Percentiles rank a stretch among this genome's conserved stretches.
Conservation (phyloP, 495 filamentous ascomycete genomes). For the Annulohypoxylon maeteangense region DNA sequence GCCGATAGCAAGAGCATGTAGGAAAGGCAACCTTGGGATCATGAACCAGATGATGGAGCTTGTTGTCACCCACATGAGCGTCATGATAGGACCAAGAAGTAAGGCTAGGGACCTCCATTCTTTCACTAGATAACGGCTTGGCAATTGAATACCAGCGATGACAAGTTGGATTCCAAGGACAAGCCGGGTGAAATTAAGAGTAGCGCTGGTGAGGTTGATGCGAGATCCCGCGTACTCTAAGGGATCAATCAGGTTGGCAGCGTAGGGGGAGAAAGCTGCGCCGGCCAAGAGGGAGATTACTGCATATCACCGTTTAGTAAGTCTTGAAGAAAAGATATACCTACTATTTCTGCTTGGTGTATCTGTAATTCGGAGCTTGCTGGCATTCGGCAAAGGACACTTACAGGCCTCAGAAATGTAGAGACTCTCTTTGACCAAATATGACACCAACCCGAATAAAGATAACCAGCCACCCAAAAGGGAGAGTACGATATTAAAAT, state of each 20-base stretch:
- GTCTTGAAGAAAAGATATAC: background rate
- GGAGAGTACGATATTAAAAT: constrained; percentile 1
- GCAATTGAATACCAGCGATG: constrained; percentile 1
- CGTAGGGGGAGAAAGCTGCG: background rate
- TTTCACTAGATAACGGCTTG: background rate
- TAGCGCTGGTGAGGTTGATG: background rate
- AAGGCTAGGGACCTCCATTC: background rate
- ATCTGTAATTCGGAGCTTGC: background rate
- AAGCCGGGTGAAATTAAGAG: background rate
- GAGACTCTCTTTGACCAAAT: constrained; percentile 1
- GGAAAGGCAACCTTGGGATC: background rate
- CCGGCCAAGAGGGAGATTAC: background rate
- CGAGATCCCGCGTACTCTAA: background rate
- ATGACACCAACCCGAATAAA: constrained; percentile 2
- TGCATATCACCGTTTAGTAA: background rate
- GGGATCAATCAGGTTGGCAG: background rate
- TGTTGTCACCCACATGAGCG: background rate
- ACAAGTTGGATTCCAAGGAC: background rate
- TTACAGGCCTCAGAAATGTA: constrained; percentile 6
- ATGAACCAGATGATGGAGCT: background rate
- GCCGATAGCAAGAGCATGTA: background rate
- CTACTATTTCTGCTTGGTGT: background rate
- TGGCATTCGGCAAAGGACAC: background rate
- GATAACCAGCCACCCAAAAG: constrained; percentile 1
- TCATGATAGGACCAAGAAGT: background rate